Evolutionary conservation across 208 protist species (phyloP), one percentile per base, ranked within the genome.

Genomic region (Angomonas deanei): DNA sequence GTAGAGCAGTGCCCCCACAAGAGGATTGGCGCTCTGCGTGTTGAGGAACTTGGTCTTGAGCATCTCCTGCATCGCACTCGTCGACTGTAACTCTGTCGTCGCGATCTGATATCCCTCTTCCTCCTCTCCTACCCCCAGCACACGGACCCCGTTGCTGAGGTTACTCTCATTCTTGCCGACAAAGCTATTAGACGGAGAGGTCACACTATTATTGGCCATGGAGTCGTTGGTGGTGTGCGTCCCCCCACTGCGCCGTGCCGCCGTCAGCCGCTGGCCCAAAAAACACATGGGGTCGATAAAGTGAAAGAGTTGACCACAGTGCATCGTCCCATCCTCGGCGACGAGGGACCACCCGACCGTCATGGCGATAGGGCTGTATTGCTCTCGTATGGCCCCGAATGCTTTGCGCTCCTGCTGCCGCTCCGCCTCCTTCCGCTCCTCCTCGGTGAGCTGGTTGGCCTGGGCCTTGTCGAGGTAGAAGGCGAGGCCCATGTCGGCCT

Each of bases 391-490:
- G 1, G 53, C 70, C 5, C 75, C 72, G 62, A 75, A 82, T 36
- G 70, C 58, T 64, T 59, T 65, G 2, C 60, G 72, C 74, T 83
- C 50, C 47, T 59, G 50, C 8, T 47, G 47, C 23, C 28, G 66
- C 62, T 69, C 64, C 28, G 42, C 50, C 47, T n/a, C 19, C 27
- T n/a, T 58, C 53, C 42, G 59, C 70, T 65, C 54, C 58, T 72
- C 58, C 27, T 69, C 70, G 10, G 66, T 80, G 61, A 80, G 55
- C 33, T 8, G 30, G 21, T 24, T 34, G 33, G 34, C 34, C 10
- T 11, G n/a, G 30, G 11, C 55, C 21, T 42, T 80, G 64, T 93
- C 82, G n/a, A 82, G 68, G 70, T 89, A 90, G 61, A 93, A 93
- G 23, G 76, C 68, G 19, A 88, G 59, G 26, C 66, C 74, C 69